phyloP scores from a whole-genome alignment of 2,329 filamentous ascomycete genomes.

The Trichoderma breve region DNA sequence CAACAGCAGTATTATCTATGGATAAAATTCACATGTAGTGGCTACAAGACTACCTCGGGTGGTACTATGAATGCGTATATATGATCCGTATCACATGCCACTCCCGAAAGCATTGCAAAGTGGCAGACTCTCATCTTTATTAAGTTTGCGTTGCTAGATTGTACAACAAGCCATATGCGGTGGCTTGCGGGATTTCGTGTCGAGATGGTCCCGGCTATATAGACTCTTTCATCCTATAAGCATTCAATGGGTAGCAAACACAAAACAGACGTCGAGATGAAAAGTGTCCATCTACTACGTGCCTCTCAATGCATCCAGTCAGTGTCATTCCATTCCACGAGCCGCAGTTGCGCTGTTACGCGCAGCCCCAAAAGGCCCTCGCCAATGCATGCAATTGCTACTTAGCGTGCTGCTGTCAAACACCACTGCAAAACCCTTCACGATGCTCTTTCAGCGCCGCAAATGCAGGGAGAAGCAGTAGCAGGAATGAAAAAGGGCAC shows the following conservation, averaged over 20 bases:
- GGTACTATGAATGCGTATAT: not conserved
- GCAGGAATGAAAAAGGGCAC: constrained; percentile 5
- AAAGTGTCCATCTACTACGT: too few relatives aligned
- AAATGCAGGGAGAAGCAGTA: constrained; percentile 6
- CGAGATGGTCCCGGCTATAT: not conserved
- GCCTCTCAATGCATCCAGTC: not conserved
- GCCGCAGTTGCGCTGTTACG: not conserved
- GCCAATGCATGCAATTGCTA: not conserved
- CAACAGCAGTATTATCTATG: not conserved
- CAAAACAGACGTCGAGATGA: not conserved
- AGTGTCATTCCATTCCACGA: not conserved
- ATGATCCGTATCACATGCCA: too few relatives aligned
- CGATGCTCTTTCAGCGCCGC: not conserved
- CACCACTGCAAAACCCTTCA: not conserved
- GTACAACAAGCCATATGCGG: not conserved
- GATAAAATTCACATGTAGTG: not conserved
- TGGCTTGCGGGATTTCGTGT: not conserved
- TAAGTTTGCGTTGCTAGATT: not conserved
- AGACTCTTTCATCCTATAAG: not conserved
- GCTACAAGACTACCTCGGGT: not conserved
- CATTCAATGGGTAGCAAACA: not conserved
- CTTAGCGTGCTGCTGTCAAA: not conserved
- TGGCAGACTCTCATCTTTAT: not conserved
- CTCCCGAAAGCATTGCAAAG: not conserved
- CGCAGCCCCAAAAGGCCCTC: not conserved